These are phyloP conservation scores for Graphiopsis chlorocephala DNA, from an alignment of 2,329 filamentous ascomycete species.

Conservation along the genomic window DNA sequence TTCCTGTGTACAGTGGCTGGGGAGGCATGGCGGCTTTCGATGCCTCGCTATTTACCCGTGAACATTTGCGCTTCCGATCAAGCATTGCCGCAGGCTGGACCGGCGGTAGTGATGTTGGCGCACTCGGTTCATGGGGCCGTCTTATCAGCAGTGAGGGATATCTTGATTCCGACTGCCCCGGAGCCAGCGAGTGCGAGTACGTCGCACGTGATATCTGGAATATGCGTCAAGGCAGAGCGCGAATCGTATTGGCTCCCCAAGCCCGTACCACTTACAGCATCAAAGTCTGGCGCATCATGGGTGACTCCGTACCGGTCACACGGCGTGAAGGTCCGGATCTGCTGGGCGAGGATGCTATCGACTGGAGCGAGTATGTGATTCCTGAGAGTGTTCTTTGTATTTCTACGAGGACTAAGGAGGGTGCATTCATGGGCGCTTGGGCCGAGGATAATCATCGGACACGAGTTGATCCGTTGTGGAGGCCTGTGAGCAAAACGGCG, in stretches of 20 bases:
- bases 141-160: constrained; percentile 11
- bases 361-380: neutral
- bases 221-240: constrained; percentile 3
- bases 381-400: constrained; percentile 9
- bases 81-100: constrained; percentile 10
- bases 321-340: neutral
- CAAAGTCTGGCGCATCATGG: constrained; percentile 4
- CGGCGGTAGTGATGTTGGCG: constrained; percentile 1
- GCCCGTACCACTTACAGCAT: constrained; percentile 6
- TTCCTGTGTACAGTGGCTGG: constrained; percentile 16
- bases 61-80: constrained; percentile 14
- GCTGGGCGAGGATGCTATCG: neutral
- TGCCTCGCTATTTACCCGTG: constrained; percentile 4
- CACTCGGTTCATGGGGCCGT: constrained; percentile 8
- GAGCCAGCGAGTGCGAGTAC: constrained; percentile 15
- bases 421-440: neutral
- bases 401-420: constrained; percentile 3
- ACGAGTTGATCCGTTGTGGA: constrained; percentile 11
- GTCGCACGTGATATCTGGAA: constrained; percentile 17
- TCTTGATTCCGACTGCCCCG: constrained; percentile 12
- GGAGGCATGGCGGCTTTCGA: constrained; percentile 14
- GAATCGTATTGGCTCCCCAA: constrained; percentile 7
- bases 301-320: neutral
- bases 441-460: neutral
- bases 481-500: neutral